Evolutionary conservation across 2,329 filamentous ascomycete genomes (phyloP).

Genomic region (Aspergillus fijiensis): DNA sequence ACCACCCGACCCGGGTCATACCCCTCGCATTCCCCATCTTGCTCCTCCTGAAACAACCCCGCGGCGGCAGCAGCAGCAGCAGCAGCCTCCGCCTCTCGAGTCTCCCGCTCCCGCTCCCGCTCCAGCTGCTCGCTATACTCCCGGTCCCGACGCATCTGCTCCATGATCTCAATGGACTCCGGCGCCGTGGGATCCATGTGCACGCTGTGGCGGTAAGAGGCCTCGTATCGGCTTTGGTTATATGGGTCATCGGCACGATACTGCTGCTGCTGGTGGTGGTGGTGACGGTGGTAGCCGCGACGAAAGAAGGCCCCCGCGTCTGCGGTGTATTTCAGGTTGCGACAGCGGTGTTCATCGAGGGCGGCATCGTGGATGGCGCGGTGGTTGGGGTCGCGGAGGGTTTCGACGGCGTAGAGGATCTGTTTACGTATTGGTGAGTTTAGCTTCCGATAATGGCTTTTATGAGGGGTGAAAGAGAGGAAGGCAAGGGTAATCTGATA

Average conservation of each 20-base stretch:
- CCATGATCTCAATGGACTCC: conserved; percentile 14
- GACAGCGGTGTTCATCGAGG: conserved; percentile 25
- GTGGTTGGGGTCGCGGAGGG: conserved; percentile 30
- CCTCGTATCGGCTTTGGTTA: neutral
- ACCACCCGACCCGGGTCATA: neutral
- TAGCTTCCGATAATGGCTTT: too few relatives aligned
- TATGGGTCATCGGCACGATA: neutral
- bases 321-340: conserved; percentile 10
- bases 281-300: neutral
- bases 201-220: conserved; percentile 26
- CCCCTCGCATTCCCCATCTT: neutral
- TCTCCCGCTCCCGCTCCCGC: conserved; percentile 8
- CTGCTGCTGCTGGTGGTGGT: neutral
- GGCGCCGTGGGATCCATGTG: conserved; percentile 30
- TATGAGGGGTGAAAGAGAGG: too few relatives aligned
- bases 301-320: too few relatives aligned
- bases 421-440: conserved; percentile 10
- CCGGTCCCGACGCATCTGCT: conserved; percentile 9
- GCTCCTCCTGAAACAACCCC: neutral
- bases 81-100: neutral
- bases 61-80: neutral
- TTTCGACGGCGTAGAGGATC: conserved; percentile 36
- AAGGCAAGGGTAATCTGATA: neutral
- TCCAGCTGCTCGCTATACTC: conserved; percentile 9
- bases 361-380: conserved; percentile 32